Conservation (phyloP, 2,329 filamentous ascomycete species). For the Didymella glomerata region DNA sequence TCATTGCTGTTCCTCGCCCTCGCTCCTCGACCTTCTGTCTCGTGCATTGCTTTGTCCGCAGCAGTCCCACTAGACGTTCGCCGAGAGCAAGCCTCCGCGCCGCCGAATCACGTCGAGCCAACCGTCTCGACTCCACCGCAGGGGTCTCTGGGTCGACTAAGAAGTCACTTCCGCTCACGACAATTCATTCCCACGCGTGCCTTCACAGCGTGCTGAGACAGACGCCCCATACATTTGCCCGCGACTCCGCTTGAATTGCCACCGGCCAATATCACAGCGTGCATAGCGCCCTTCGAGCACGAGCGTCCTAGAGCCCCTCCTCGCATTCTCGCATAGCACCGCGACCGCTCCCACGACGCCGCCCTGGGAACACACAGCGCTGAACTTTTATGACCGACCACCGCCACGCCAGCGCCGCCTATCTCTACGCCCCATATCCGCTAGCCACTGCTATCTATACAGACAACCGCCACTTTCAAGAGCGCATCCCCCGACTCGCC, state of each 20-base stretch:
- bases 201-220: conserved; percentile 16
- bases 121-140: conserved; percentile 29
- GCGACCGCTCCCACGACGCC: conserved; percentile 21
- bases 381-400: conserved; percentile 37
- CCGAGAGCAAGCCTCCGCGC: conserved; percentile 20
- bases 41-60: conserved; percentile 4
- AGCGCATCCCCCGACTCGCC: conserved; percentile 15
- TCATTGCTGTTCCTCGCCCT: conserved; percentile 1
- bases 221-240: conserved; percentile 7
- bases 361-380: conserved; percentile 13
- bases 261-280: conserved; percentile 6
- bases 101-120: conserved; percentile 34
- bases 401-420: conserved; percentile 33
- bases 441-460: conserved; percentile 28
- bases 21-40: neutral
- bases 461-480: conserved; percentile 24
- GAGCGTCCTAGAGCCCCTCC: conserved; percentile 24
- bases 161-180: conserved; percentile 19
- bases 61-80: conserved; percentile 1
- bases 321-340: conserved; percentile 20
- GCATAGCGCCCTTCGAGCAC: conserved; percentile 12
- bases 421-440: conserved; percentile 37
- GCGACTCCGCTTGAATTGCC: conserved; percentile 13
- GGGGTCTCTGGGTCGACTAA: conserved; percentile 27
- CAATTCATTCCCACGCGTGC: conserved; percentile 22